Evolutionary conservation across 2,329 filamentous ascomycete species (phyloP).

Genomic region (Aspergillus sclerotialis): DNA sequence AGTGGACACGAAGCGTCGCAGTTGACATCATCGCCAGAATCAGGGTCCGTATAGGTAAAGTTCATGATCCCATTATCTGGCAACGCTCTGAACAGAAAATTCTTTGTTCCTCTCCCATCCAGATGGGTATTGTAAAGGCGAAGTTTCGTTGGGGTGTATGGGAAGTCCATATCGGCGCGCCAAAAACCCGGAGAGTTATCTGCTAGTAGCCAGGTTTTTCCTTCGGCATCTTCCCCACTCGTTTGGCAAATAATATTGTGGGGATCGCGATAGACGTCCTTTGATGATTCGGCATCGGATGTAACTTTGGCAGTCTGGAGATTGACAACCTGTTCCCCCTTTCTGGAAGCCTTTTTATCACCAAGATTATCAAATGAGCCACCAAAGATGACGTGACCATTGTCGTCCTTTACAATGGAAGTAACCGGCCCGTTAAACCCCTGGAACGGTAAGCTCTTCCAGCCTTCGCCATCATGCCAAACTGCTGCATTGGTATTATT

Average conservation of each 20-base stretch:
- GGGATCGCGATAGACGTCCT: slow-evolving; percentile 65
- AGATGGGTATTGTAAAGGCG: slow-evolving; percentile 81
- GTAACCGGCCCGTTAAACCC: slow-evolving; percentile 92
- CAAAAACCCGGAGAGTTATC: slow-evolving; percentile 73
- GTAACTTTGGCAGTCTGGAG: slow-evolving; percentile 70
- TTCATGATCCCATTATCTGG: slow-evolving; percentile 94
- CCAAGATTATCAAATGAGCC: slow-evolving; percentile 83
- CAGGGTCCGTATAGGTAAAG: slow-evolving; percentile 78
- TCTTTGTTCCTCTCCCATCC: slow-evolving; percentile 78
- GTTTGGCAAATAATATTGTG: slow-evolving; percentile 77
- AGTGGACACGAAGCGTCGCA: slow-evolving; percentile 86
- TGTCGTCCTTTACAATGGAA: slow-evolving; percentile 71
- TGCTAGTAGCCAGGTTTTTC: slow-evolving; percentile 74
- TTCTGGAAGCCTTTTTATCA: slow-evolving; percentile 59
- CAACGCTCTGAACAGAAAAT: slow-evolving; percentile 77
- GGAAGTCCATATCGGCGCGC: slow-evolving; percentile 75
- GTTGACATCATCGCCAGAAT: slow-evolving; percentile 56
- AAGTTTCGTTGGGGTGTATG: slow-evolving; percentile 79
- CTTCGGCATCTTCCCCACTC: slow-evolving; percentile 57
- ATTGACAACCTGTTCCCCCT: slow-evolving; percentile 72
- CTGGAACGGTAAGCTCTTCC: slow-evolving; percentile 77
- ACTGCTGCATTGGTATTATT: slow-evolving; percentile 87
- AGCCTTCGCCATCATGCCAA: slow-evolving; percentile 63
- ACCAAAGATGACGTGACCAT: slow-evolving; percentile 85
- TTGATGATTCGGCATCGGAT: slow-evolving; percentile 53